phyloP scores from a whole-genome alignment of 164 flowering plant genomes.

The Cinnamomum micranthum region DNA sequence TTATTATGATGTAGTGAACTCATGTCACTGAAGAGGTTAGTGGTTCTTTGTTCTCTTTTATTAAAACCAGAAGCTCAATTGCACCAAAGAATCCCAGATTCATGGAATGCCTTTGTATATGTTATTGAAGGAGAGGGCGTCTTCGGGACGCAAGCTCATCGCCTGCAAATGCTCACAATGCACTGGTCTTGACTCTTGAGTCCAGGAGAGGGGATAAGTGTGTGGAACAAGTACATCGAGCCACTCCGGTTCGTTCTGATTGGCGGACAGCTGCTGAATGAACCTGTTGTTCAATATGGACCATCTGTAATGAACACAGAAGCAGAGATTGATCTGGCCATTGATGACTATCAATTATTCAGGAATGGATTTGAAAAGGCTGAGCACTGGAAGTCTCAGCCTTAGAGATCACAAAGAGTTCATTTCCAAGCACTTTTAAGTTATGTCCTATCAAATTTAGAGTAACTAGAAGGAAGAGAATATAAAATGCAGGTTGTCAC shows the following conservation, averaged over 20 bases:
- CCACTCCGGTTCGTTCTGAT: conserved; percentile 58
- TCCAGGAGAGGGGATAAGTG: conserved; percentile 63
- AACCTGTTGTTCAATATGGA: conserved; percentile 77
- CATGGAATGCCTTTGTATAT: conserved; percentile 72
- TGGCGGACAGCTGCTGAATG: conserved; percentile 75
- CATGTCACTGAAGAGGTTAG: neutral
- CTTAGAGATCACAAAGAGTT: neutral
- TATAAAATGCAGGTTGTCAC: neutral
- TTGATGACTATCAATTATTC: conserved; percentile 56
- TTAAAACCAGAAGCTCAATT: conserved; percentile 48
- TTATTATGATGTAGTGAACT: neutral
- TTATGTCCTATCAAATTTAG: neutral
- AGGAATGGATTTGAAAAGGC: conserved; percentile 85
- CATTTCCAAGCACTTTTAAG: neutral
- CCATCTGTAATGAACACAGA: conserved; percentile 95
- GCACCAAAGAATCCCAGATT: conserved; percentile 60
- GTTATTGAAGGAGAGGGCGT: conserved; percentile 74
- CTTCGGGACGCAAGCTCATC: conserved; percentile 44
- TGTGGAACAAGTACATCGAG: conserved; percentile 60
- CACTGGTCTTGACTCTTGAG: conserved; percentile 44
- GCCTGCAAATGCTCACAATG: conserved; percentile 49
- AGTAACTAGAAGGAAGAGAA: neutral
- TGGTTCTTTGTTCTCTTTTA: neutral
- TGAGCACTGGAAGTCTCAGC: conserved; percentile 62
- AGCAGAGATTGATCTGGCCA: conserved; percentile 64